Evolutionary conservation across 2,329 filamentous ascomycete genomes (phyloP).

Genomic region (Pseudopyricularia cyperi): DNA sequence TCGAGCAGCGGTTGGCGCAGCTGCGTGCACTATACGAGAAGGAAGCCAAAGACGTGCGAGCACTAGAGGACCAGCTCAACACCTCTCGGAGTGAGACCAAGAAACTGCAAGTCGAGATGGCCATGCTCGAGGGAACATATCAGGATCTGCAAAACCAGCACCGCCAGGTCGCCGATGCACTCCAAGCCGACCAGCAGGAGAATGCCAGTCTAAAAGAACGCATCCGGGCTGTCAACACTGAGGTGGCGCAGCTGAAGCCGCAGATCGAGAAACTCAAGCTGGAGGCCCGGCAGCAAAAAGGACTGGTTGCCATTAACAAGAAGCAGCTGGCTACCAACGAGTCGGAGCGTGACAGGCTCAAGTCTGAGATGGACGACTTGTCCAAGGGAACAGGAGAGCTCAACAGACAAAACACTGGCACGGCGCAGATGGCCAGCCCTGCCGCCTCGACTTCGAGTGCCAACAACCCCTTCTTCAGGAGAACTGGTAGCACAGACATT

Average conservation of each 20-base stretch:
- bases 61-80: slow-evolving; percentile 70
- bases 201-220: slow-evolving; percentile 77
- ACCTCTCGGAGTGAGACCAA: slow-evolving; percentile 67
- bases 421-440: slow-evolving; percentile 52
- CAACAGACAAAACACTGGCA: slow-evolving; percentile 37
- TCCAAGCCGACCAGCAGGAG: slow-evolving; percentile 82
- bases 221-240: slow-evolving; percentile 69
- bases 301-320: slow-evolving; percentile 94
- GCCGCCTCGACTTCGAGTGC: slow-evolving; percentile 54
- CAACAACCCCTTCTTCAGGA: slow-evolving; percentile 92
- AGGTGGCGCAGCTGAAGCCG: slow-evolving; percentile 73
- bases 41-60: slow-evolving; percentile 75
- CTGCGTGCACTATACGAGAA: slow-evolving; percentile 84
- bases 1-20: slow-evolving; percentile 78
- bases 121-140: slow-evolving; percentile 67
- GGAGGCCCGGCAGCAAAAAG: slow-evolving; percentile 89
- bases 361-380: slow-evolving; percentile 61
- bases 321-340: slow-evolving; percentile 90
- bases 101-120: slow-evolving; percentile 73
- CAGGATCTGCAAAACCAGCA: slow-evolving; percentile 76
- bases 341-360: slow-evolving; percentile 75
- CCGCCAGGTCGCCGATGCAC: slow-evolving; percentile 55
- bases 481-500: slow-evolving; percentile 48
- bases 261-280: slow-evolving; percentile 87
- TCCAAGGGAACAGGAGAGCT: slow-evolving; percentile 49